Evolutionary conservation across 2,329 filamentous ascomycete genomes (phyloP).

Genomic region (Rosellinia necatrix): DNA sequence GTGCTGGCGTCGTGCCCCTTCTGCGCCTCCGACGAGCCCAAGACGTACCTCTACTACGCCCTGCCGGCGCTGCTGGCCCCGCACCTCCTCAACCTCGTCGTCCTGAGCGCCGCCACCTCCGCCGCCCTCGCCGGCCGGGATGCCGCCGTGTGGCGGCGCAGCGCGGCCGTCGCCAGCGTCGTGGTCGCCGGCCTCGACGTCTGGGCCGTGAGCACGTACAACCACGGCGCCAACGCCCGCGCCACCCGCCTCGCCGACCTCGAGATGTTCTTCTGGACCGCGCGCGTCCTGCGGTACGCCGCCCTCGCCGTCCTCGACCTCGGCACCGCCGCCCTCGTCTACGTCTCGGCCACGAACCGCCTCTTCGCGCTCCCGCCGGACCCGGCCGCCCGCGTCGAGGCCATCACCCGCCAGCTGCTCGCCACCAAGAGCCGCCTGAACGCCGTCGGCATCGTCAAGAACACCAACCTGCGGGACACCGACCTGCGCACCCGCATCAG

Average conservation of each 20-base stretch:
- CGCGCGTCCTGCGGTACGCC: slow-evolving; percentile 66
- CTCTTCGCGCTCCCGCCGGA: slow-evolving; percentile 69
- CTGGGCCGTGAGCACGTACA: slow-evolving; percentile 68
- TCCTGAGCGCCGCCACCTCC: slow-evolving; percentile 76
- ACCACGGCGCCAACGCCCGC: slow-evolving; percentile 66
- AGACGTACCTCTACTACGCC: slow-evolving; percentile 79
- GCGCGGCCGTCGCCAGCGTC: slow-evolving; percentile 67
- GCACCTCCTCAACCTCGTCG: slow-evolving; percentile 78
- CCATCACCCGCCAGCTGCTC: slow-evolving; percentile 60
- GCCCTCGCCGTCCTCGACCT: slow-evolving; percentile 68
- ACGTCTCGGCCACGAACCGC: slow-evolving; percentile 78
- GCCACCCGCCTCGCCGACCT: slow-evolving; percentile 66
- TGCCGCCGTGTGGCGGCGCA: slow-evolving; percentile 67
- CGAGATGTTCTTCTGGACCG: slow-evolving; percentile 73
- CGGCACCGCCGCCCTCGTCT: slow-evolving; percentile 68
- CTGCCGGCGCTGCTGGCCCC: slow-evolving; percentile 73
- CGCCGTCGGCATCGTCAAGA: slow-evolving; percentile 76
- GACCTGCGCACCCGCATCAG: slow-evolving; percentile 68
- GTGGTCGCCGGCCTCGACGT: slow-evolving; percentile 66
- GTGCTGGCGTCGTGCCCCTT: slow-evolving; percentile 79
- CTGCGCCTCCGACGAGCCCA: slow-evolving; percentile 72
- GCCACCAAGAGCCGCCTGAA: slow-evolving; percentile 68
- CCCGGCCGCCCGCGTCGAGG: slow-evolving; percentile 69
- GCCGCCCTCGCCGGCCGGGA: slow-evolving; percentile 61
- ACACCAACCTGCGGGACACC: slow-evolving; percentile 76